These are phyloP conservation scores for Corchorus olitorius DNA, from an alignment of 345 rosid genomes.

Conservation along the genomic window DNA sequence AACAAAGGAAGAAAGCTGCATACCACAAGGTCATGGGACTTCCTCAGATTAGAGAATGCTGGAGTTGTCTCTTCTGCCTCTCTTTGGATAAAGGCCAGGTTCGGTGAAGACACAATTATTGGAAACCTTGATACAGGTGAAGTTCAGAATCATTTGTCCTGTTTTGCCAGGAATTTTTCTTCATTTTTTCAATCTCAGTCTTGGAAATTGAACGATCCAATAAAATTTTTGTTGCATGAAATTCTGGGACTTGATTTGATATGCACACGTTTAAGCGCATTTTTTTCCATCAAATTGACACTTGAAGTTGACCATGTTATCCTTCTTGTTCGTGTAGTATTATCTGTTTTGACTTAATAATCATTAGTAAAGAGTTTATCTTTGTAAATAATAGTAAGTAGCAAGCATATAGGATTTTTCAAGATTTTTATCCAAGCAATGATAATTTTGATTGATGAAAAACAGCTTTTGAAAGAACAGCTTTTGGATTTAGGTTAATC, in stretches of 20 bases:
- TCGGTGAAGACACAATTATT: slow-evolving; percentile 56
- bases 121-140: slow-evolving; percentile 65
- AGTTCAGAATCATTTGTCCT: neutral
- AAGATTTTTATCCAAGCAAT: too few relatives aligned
- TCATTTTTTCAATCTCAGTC: neutral
- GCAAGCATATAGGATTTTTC: too few relatives aligned
- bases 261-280: neutral
- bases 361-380: too few relatives aligned
- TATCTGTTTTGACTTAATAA: neutral
- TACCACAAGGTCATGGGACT: slow-evolving; percentile 72
- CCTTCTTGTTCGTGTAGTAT: neutral
- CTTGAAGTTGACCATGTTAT: neutral
- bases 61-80: slow-evolving; percentile 41
- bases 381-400: too few relatives aligned
- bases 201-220: slow-evolving; percentile 3
- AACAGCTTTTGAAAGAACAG: slow-evolving; percentile 10
- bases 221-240: neutral
- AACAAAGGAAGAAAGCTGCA: slow-evolving; percentile 51
- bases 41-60: slow-evolving; percentile 50
- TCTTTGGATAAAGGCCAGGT: slow-evolving; percentile 48
- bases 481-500: slow-evolving; percentile 1
- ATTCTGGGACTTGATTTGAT: slow-evolving; percentile 13
- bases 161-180: neutral
- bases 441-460: neutral
- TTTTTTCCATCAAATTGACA: neutral